These are phyloP conservation scores for Chlamydomonas sp. DNA, from an alignment of 139 green algal genomes.

Conservation along the genomic window DNA sequence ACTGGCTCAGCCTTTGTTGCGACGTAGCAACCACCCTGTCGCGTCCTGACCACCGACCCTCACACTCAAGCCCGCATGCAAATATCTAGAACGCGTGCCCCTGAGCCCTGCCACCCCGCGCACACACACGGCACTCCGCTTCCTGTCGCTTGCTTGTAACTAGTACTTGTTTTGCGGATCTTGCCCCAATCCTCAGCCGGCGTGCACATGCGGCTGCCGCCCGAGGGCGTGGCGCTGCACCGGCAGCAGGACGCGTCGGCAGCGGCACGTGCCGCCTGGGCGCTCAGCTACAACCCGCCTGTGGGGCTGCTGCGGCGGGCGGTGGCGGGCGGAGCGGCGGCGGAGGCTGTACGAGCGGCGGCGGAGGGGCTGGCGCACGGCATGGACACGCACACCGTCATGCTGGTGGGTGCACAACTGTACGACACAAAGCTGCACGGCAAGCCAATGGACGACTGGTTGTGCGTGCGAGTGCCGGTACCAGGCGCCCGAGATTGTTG, in stretches of 20 bases:
- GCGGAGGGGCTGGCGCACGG: neutral
- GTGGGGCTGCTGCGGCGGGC: constrained; percentile 21
- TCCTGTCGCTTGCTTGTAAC: too few relatives aligned
- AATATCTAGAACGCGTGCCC: too few relatives aligned
- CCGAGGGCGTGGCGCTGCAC: neutral
- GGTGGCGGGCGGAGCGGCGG: neutral
- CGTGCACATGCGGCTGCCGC: neutral
- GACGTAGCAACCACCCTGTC: too few relatives aligned
- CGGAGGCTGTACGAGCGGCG: neutral
- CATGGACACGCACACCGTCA: neutral
- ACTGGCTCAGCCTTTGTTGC: too few relatives aligned
- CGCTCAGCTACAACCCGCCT: neutral
- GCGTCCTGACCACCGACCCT: too few relatives aligned
- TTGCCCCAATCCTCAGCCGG: neutral
- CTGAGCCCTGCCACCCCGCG: too few relatives aligned
- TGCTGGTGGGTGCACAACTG: constrained; percentile 9
- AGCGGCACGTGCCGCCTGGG: neutral
- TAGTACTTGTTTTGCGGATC: too few relatives aligned
- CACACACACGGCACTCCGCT: neutral
- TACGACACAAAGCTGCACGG: too few relatives aligned
- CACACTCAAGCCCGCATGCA: too few relatives aligned
- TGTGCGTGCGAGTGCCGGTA: too few relatives aligned
- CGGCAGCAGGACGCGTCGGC: neutral
- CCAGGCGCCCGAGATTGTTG: too few relatives aligned
- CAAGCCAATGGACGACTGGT: too few relatives aligned